A percentile compares a stretch with the other conserved stretches of the same genome.
phyloP scores from a whole-genome alignment of 1,139 yeast genomes.

The Yamadazyma siamensis region DNA sequence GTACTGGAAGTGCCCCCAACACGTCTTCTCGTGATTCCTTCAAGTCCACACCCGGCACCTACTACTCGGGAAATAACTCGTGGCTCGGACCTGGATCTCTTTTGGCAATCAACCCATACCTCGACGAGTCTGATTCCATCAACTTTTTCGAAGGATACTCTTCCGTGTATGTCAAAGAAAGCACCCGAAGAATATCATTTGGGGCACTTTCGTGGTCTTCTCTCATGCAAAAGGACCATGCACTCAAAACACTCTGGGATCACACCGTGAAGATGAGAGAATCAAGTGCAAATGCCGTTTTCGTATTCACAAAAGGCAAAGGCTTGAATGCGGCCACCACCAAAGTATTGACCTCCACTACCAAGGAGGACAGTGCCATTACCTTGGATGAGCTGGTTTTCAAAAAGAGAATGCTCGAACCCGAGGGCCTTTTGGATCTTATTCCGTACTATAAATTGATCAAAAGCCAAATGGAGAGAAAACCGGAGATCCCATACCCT shows the following conservation, averaged over 20 bases:
- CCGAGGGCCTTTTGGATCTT: conserved; percentile 35
- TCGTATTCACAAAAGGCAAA: conserved; percentile 16
- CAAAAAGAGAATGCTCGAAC: conserved; percentile 29
- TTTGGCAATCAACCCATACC: conserved; percentile 22
- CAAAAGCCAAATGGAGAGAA: conserved; percentile 16
- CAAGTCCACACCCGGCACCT: too few species aligned
- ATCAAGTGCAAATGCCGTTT: conserved; percentile 18
- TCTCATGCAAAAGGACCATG: conserved; percentile 47
- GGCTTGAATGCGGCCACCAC: conserved; percentile 26
- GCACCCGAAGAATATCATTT: conserved; percentile 32
- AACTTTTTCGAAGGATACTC: conserved; percentile 43
- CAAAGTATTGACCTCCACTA: conserved; percentile 16
- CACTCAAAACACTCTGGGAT: conserved; percentile 32
- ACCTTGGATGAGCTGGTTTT: conserved; percentile 24
- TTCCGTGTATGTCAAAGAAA: conserved; percentile 34
- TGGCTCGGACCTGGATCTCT: not conserved
- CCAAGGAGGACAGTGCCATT: conserved; percentile 10
- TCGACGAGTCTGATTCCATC: conserved; percentile 23
- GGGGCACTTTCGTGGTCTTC: conserved; percentile 53
- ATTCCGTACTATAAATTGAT: conserved; percentile 30
- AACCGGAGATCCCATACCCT: conserved; percentile 10
- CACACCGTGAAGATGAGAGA: conserved; percentile 24
- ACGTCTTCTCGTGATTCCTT: too few species aligned
- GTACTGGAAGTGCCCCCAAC: not conserved
- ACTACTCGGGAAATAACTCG: too few species aligned